Evolutionary conservation across 352 stramenopile species (phyloP), one percentile per base, ranked within the genome.

Genomic region (Aphanomyces stellatus): DNA sequence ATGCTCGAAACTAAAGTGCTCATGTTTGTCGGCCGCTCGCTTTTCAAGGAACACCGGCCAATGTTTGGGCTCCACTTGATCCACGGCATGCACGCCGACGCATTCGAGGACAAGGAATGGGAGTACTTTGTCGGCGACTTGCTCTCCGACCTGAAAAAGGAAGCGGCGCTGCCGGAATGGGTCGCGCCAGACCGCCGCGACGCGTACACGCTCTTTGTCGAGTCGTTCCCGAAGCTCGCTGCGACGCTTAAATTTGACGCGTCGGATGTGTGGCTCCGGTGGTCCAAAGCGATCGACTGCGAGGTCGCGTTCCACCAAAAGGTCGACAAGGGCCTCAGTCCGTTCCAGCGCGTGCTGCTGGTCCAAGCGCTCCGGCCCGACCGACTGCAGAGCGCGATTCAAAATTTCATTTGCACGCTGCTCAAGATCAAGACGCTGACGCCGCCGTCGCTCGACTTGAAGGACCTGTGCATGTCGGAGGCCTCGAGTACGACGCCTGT

Each of bases 21-120:
- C 55, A 96, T 96, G 76, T 97, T 95, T 53, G 85, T 98, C 6
- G 90, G 90, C 1, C 87, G 93, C 22, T 81, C 87, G 13, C 72
- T 98, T 3, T 97, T 98, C 69, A 98, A 98, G 71, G 88, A 91
- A 49, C 88, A 98, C 53, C 79, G 93, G 0, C 81, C 88, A 0
- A 97, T 97, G 82, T 98, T 98, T 69, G 94, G 88, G 0, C 75
- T 98, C 65, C 94, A 98, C 41, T 65, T 98, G 15, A 89, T 98
- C 25, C 88, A 96, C 48, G 91, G 85, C 1, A 97, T 98, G 88
- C 88, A 97, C 53, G 72, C 75, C 0, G 85, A 98, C 5, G 88
- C 86, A 19, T 98, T 98, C 49, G 86, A 96, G n/a, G 78, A 85
- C 59, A 79, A 95, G 31, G 94, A 98, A 72, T 98, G 94, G 74